Evolutionary conservation across 2,329 filamentous ascomycete species (phyloP), one percentile per base, ranked within the genome.

Genomic region (Hortaea werneckii): DNA sequence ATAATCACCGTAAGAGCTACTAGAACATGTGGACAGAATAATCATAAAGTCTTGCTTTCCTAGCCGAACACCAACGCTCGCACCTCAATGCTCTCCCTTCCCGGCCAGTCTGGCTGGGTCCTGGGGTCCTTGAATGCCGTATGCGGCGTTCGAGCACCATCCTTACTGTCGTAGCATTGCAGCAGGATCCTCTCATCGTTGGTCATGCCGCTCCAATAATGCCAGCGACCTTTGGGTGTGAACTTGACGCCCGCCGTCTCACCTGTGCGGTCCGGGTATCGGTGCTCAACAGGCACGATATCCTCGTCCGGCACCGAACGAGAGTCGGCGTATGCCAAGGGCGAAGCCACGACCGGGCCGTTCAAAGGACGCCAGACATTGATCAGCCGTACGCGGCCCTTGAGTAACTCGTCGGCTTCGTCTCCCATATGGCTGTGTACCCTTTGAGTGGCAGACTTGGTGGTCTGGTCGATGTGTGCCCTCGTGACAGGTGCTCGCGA

Each of bases 61-160:
- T 39, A 63, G 13, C 60, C 60, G 73, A 95, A 94, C 0, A 95
- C 85, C 63, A 95, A 70, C 20, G 86, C 80, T 56, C 89, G 76
- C 11, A 95, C 85, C 66, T 95, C 89, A 61, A 95, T 94, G 62
- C 87, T 95, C 72, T 94, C 85, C 51, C 89, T 74, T 0, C 77
- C 78, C 53, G 58, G 61, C 59, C 60, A 65, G 4, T 82, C 85
- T 34, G 80, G 80, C 12, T 79, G 74, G 1, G 85, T 87, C 53
- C 82, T 72, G 1, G 84, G 81, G 62, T 95, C 84, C 30, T 74
- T 71, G 66, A 95, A 95, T 0, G 88, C 87, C 11, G 82, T 80
- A 67, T 94, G 86, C 11, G 87, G 80, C 40, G 68, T 69, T 46
- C 62, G 47, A 45, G 62, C 65, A 50, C 63, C 40, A 60, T 68